Evolutionary conservation across 116 monocot species (phyloP).

Genomic region (Trichopus zeylanicus): DNA sequence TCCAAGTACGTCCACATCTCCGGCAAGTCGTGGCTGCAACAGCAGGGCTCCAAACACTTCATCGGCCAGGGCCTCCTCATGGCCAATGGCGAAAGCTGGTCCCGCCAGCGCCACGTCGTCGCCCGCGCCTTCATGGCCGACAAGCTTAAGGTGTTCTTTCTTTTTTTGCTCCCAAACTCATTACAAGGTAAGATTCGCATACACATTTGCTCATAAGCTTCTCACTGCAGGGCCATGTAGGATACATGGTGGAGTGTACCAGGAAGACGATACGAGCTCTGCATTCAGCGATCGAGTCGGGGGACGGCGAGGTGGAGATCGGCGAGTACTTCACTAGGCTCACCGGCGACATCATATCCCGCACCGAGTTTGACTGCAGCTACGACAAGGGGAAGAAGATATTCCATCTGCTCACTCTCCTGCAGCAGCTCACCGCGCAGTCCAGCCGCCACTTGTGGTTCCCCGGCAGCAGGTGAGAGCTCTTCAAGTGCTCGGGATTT

Average conservation of each 20-base stretch:
- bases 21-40: slow-evolving; percentile 94
- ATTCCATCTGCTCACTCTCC: slow-evolving; percentile 47
- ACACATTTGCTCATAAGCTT: neutral
- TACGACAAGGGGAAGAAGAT: slow-evolving; percentile 76
- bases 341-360: slow-evolving; percentile 70
- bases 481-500: neutral
- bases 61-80: slow-evolving; percentile 80
- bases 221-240: neutral
- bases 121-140: slow-evolving; percentile 80
- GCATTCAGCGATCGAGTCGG: slow-evolving; percentile 12
- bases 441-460: slow-evolving; percentile 85
- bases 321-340: slow-evolving; percentile 60
- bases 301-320: slow-evolving; percentile 61
- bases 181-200: too few relatives aligned
- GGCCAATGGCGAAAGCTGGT: slow-evolving; percentile 83
- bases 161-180: too few relatives aligned
- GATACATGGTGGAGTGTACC: slow-evolving; percentile 82
- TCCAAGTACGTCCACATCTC: slow-evolving; percentile 53
- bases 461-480: slow-evolving; percentile 56
- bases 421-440: slow-evolving; percentile 71
- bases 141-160: slow-evolving; percentile 78
- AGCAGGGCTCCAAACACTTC: slow-evolving; percentile 71
- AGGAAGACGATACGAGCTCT: slow-evolving; percentile 30
- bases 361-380: slow-evolving; percentile 83
- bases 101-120: slow-evolving; percentile 75